Base-by-base conservation (phyloP, 805 yeast species). In the Cyberlindnera petersonii region DNA sequence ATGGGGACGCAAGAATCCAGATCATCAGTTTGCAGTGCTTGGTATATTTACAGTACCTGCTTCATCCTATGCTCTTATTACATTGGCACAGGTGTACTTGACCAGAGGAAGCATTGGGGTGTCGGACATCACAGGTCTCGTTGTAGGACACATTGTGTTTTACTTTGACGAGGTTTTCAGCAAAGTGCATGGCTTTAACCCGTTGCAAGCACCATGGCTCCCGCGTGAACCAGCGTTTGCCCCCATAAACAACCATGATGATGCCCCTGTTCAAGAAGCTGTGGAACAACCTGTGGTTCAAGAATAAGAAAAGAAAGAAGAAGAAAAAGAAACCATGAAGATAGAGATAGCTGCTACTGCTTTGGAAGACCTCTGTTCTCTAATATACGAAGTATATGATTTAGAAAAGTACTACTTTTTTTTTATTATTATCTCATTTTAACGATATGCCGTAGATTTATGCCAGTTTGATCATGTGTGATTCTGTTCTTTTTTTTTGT, bases 1-100 rank as follows among this genome's bases (percentile, higher is more conserved):
- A 18, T 53, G 50, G 50, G 44, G 49, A 5, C 47, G 53, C 15
- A 42, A 37, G 21, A 48, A 49, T 20, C 55, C 55, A 7, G 43
- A 44, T 21, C 28, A n/a, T 10, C 15, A n/a, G 10, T 11, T 47
- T 21, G 29, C 31, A 5, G 24, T 42, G 6, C 19, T 52, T 20
- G 50, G 54, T 0, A 5, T 51, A 3, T 15, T 54, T 7, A 26
- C 27, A 3, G 35, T 52, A 24, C 40, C 36, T 20, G 48, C 59
- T 9, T 34, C 37, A n/a, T 43, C 49, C 41, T 47, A 37, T 24
- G 46, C 42, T 5, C 5, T 42, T 4, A n/a, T 40, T 9, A 24
- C 16, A 4, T 7, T 52, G 9, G 26, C 27, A 1, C 31, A 35
- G 6, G 26, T 24, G 1, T 9, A 42, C 6, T 9, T 52, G 9